These are phyloP conservation scores for Acanthamoeba polyphaga DNA, from an alignment of 208 protist genomes.

Conservation along the genomic window DNA sequence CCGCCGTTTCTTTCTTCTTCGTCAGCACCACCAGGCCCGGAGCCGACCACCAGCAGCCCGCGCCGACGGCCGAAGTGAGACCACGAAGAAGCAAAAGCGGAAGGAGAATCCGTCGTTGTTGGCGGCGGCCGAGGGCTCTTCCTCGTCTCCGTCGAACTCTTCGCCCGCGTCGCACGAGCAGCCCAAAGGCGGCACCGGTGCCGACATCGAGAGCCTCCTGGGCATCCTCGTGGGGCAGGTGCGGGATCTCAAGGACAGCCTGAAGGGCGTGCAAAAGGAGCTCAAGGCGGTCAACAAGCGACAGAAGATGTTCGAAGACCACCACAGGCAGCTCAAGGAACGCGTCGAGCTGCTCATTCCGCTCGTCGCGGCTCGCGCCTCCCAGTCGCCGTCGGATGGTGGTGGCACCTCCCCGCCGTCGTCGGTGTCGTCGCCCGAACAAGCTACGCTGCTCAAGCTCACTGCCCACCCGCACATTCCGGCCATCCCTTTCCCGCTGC, in stretches of 20 bases:
- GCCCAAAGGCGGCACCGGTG: background rate
- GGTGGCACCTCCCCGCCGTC: background rate
- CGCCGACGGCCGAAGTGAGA: too few relatives aligned
- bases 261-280: conserved; percentile 34
- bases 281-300: conserved; percentile 32
- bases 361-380: background rate
- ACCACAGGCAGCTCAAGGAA: conserved; percentile 21
- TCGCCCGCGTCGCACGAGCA: background rate
- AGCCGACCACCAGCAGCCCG: background rate
- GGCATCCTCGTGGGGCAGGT: conserved; percentile 28
- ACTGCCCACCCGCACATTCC: background rate
- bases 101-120: background rate
- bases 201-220: conserved; percentile 17
- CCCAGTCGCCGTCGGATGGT: background rate
- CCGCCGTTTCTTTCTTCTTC: background rate
- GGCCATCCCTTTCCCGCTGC: background rate
- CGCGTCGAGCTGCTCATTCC: conserved; percentile 12
- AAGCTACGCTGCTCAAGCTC: background rate
- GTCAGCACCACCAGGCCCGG: too few relatives aligned
- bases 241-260: conserved; percentile 19
- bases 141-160: background rate
- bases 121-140: background rate
- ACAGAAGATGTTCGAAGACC: conserved; percentile 43
- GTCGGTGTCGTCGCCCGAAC: background rate
- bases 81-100: background rate